Evolutionary conservation across 106 monocot species (phyloP).

Genomic region (Apostasia shenzhenica): DNA sequence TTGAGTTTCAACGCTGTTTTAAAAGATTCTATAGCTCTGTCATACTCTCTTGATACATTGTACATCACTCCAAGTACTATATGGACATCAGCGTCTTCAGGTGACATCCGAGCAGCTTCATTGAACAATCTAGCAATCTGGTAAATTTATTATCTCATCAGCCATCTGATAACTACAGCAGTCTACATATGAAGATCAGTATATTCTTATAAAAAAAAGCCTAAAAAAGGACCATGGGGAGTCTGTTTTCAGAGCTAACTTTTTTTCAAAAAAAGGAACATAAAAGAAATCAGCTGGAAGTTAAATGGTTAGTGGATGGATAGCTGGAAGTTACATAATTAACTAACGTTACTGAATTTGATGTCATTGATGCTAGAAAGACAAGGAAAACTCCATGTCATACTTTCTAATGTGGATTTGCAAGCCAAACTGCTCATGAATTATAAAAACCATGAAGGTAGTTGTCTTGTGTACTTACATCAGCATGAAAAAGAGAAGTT

Average conservation of each 20-base stretch:
- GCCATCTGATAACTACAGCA: no score
- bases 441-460: background rate
- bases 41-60: slow-evolving; percentile 96
- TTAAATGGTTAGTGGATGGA: no score
- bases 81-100: slow-evolving; percentile 96
- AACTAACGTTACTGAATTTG: no score
- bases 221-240: no score
- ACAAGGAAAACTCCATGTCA: no score
- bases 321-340: no score
- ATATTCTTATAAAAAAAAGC: no score
- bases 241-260: no score
- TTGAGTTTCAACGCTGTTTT: slow-evolving; percentile 79
- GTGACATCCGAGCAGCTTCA: slow-evolving; percentile 91
- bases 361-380: no score
- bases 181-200: background rate
- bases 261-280: no score
- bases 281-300: no score
- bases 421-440: slow-evolving; percentile 1
- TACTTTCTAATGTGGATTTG: background rate
- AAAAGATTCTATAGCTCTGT: slow-evolving; percentile 77
- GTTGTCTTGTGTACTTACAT: slow-evolving; percentile 52
- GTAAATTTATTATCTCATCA: slow-evolving; percentile 2
- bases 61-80: slow-evolving; percentile 93
- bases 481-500: slow-evolving; percentile 64
- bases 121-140: slow-evolving; percentile 86